These are phyloP conservation scores for Yamadazyma paraphyllophila DNA, from an alignment of 805 yeast species.

Conservation along the genomic window DNA sequence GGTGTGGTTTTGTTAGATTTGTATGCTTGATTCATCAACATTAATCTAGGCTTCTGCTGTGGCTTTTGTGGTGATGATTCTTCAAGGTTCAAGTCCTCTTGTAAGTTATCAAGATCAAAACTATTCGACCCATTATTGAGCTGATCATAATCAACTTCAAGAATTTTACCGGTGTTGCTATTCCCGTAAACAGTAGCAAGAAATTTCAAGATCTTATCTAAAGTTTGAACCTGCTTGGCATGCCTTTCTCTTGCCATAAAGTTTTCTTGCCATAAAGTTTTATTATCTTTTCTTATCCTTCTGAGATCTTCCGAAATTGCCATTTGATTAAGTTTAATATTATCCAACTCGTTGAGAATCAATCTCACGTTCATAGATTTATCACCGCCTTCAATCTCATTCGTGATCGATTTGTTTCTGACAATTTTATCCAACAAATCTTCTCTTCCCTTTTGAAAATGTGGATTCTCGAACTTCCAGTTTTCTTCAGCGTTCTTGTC, in stretches of 20 bases:
- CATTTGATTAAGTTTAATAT: slow-evolving; percentile 72
- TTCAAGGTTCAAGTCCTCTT: slow-evolving; percentile 10
- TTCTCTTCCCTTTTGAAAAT: slow-evolving; percentile 73
- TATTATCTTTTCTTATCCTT: slow-evolving; percentile 83
- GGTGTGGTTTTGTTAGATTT: slow-evolving; percentile 10
- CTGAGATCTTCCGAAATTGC: slow-evolving; percentile 81
- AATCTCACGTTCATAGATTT: slow-evolving; percentile 45
- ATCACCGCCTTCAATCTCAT: slow-evolving; percentile 16
- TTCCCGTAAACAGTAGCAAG: slow-evolving; percentile 77
- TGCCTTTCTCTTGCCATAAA: slow-evolving; percentile 80
- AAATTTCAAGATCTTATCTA: slow-evolving; percentile 84
- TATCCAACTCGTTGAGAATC: slow-evolving; percentile 69
- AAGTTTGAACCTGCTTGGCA: slow-evolving; percentile 79
- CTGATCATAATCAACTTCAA: slow-evolving; percentile 28
- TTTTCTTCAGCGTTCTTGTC: slow-evolving; percentile 64
- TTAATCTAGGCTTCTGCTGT: slow-evolving; percentile 33
- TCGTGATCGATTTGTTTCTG: slow-evolving; percentile 55
- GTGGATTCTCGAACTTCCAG: slow-evolving; percentile 85
- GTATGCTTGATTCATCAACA: slow-evolving; percentile 42
- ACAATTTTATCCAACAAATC: slow-evolving; percentile 83
- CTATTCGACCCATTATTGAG: slow-evolving; percentile 12
- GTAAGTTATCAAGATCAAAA: slow-evolving; percentile 14
- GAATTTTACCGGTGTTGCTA: slow-evolving; percentile 48
- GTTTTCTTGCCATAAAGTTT: slow-evolving; percentile 87
- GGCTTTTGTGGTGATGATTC: slow-evolving; percentile 7